Base-by-base conservation (phyloP, 805 yeast species). In the Myxozyma monticola region DNA sequence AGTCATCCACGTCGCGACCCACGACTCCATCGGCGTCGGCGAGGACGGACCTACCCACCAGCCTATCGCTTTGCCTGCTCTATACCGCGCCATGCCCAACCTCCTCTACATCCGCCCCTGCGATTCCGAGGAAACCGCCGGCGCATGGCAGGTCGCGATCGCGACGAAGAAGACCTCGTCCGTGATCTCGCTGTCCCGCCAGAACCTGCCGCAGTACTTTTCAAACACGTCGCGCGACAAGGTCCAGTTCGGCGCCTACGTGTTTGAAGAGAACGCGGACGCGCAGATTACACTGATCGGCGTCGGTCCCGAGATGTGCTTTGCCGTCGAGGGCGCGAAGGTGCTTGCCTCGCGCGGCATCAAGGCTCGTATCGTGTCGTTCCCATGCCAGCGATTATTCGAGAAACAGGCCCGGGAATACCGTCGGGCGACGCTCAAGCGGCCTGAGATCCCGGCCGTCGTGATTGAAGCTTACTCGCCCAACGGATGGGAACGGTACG, bases 1-100 rank as follows among this genome's bases (percentile, higher is more conserved):
- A 60, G 81, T 85, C 62, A 77, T 81, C 63, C 85, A 90, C 88
- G 88, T 86, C 58, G 93, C 93, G 56, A 86, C 95, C 54, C 95
- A 86, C 70, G 95, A 86, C 71, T 86, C 93, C 41, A 85, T 86
- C 65, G 95, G 95, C 73, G 75, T 85, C 64, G 95, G 95, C 76
- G 95, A 86, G 77, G 95, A 86, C 70, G 95, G 95, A 68, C 95
- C 95, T 73, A 86, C 95, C 68, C 95, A 86, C 73, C 93, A 86
- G 75, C 95, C 95, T 72, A 84, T 86, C 62, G 95, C 85, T 75
- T 84, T 93, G 51, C 75, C 85, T 68, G 90, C 91, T 47, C 93
- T 85, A 69, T 80, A 85, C 69, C 83, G 95, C 78, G 89, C 95
- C 60, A 67, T 77, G 64, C 95, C 95, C 71, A 86, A 86, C 77